Conservation (phyloP, 257 asterid genomes). For the Fraxinus americana region DNA sequence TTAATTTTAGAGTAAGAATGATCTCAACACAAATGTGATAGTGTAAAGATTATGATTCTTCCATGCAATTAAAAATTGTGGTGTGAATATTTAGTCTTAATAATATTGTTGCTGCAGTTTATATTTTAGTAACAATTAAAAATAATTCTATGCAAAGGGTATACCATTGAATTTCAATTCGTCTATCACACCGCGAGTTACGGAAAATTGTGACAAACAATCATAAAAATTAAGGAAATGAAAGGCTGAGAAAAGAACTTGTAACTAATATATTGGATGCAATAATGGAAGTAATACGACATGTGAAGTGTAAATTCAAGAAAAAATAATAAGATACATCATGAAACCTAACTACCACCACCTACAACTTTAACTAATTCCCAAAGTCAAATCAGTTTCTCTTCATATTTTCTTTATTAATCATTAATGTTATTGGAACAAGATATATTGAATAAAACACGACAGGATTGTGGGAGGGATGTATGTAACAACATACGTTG, state of each 20-base stretch:
- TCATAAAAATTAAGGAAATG: too few relatives aligned
- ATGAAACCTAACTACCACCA: slow-evolving; percentile 1
- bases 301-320: not conserved
- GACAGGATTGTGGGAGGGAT: too few relatives aligned
- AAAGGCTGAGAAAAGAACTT: not conserved
- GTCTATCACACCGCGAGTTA: not conserved
- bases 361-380: not conserved
- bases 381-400: not conserved
- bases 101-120: not conserved
- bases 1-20: too few relatives aligned
- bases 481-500: too few relatives aligned
- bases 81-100: too few relatives aligned
- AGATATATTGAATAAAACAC: too few relatives aligned
- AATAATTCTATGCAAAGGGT: not conserved
- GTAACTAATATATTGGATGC: not conserved
- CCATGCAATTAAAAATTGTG: too few relatives aligned
- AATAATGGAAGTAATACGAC: not conserved
- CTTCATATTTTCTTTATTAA: not conserved
- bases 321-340: not conserved
- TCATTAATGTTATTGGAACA: not conserved
- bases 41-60: too few relatives aligned
- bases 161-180: not conserved
- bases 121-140: not conserved
- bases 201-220: not conserved
- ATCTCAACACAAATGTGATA: too few relatives aligned